Base-by-base conservation (phyloP, 2,329 filamentous ascomycete species). In the Trichophyton simii region DNA sequence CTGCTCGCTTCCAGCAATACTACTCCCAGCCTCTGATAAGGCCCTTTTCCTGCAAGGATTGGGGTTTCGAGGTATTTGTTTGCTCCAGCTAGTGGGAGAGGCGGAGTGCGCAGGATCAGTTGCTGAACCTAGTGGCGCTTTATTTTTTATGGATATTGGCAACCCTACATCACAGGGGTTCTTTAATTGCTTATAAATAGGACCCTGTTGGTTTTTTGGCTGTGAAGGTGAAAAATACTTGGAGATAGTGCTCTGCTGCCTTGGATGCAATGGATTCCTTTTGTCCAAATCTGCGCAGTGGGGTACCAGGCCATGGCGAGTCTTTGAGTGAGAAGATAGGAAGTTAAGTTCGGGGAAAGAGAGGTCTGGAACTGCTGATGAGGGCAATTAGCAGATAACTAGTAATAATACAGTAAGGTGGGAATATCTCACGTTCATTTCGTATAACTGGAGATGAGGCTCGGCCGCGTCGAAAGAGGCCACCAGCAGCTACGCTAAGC, bases 281-380 rank as follows among this genome's bases (percentile, higher is more conserved):
- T 36, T 34, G 8, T 55, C 28, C n/a, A 55, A 3, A 3, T 18
- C 28, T 20, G 15, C n/a, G 15, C 7, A 4, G 11, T 15, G n/a
- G n/a, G 4, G 52, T 38, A 28, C 15, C 4, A 18, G 15, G 31
- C 44, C 41, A 20, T 6, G 36, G 7, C 36, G 41, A 18, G 34
- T 3, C 41, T 15, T 58, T 58, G 55, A n/a, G 15, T 48, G 28
- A 20, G 54, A 59, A 15, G 63, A 61, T n/a, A 79, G 70, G 63
- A 81, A 79, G 7, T 73, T 68, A 76, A 82, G 80, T 58, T 79
- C 73, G 28, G 80, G 80, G 64, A 82, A 83, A 0, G 73, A 72
- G 18, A 84, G 73, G 63, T 83, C 80, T 3, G 77, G 70, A 31
- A 82, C 82, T 55, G 9, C n/a, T 55, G 15, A 36, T 7, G 15